These are phyloP conservation scores for Chamaecrista fasciculata DNA, from an alignment of 306 rosid species.

Conservation along the genomic window DNA sequence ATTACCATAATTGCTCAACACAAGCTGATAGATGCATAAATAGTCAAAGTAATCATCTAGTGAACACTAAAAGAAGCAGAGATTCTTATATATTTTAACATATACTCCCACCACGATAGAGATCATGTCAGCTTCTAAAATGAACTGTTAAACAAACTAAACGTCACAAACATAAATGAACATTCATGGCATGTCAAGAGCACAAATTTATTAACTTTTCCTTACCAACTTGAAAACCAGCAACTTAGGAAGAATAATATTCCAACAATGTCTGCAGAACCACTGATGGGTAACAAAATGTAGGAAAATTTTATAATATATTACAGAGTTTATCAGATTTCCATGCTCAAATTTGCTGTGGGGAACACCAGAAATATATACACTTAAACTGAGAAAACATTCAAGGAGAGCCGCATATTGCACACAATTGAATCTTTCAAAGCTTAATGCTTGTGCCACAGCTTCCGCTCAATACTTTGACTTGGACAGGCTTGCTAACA, in stretches of 20 bases:
- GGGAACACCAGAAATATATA: constrained; percentile 68
- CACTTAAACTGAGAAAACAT: constrained; percentile 53
- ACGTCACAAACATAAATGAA: constrained; percentile 36
- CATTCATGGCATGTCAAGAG: constrained; percentile 50
- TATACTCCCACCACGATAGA: constrained; percentile 51
- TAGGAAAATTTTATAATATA: constrained; percentile 57
- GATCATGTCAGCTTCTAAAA: constrained; percentile 49
- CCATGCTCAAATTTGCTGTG: constrained; percentile 69
- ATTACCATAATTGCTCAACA: constrained; percentile 21
- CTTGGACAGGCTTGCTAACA: constrained; percentile 55
- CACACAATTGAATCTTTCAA: constrained; percentile 66
- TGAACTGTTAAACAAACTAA: constrained; percentile 36
- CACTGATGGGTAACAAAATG: constrained; percentile 85
- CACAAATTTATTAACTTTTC: constrained; percentile 42
- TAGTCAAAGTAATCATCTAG: constrained; percentile 70
- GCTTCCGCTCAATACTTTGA: constrained; percentile 60
- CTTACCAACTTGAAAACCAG: constrained; percentile 99
- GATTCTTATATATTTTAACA: constrained; percentile 51
- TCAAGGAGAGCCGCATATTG: constrained; percentile 49
- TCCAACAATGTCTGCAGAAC: constrained; percentile 90
- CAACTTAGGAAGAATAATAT: constrained; percentile 89
- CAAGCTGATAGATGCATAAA: constrained; percentile 35
- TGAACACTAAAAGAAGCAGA: constrained; percentile 50
- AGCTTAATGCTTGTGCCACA: constrained; percentile 49
- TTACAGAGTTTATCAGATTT: constrained; percentile 67